phyloP scores from a whole-genome alignment of 345 rosid species.

The Corchorus olitorius region DNA sequence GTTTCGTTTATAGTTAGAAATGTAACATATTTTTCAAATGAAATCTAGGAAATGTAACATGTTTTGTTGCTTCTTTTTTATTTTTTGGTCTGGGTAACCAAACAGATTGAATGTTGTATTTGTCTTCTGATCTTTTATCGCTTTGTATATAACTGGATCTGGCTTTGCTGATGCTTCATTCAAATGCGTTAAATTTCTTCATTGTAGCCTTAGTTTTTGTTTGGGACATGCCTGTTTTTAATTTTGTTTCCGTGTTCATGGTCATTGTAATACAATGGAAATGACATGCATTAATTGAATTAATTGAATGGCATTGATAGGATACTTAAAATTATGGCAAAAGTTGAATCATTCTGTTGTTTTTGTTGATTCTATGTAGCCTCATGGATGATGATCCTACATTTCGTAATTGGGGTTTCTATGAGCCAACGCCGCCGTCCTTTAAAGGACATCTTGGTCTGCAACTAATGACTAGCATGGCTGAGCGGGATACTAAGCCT shows the following conservation, averaged over 20 bases:
- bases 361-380: constrained; percentile 32
- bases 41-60: constrained; percentile 8
- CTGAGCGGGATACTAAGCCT: constrained; percentile 73
- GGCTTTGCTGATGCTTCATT: background rate
- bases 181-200: background rate
- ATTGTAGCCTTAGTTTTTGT: constrained; percentile 10
- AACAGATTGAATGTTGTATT: background rate
- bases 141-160: constrained; percentile 18
- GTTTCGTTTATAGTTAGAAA: background rate
- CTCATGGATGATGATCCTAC: constrained; percentile 77
- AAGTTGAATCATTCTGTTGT: background rate
- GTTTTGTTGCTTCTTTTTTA: background rate
- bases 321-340: background rate
- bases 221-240: background rate
- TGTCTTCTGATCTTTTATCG: background rate
- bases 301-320: background rate
- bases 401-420: constrained; percentile 86
- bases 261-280: background rate
- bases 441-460: constrained; percentile 70
- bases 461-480: constrained; percentile 75
- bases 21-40: constrained; percentile 2
- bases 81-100: background rate
- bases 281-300: background rate
- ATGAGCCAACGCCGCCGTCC: constrained; percentile 49
- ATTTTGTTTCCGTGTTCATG: background rate